Evolutionary conservation across 805 yeast species (phyloP), one percentile per base, ranked within the genome.

Genomic region (Saccharomycopsis sp.): DNA sequence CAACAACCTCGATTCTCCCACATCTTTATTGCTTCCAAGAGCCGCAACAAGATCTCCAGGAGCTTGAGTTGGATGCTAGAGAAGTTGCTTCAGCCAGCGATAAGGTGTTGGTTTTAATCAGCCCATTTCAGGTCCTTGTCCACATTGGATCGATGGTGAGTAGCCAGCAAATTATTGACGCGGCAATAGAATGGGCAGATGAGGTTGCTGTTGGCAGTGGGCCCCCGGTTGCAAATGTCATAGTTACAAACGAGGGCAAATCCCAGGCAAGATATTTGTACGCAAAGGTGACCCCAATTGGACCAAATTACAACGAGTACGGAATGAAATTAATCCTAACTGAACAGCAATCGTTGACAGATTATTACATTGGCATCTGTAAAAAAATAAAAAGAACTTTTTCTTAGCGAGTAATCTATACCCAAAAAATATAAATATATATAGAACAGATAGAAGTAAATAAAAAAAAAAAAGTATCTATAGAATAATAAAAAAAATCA

Each of bases 221-320:
- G 24, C 3, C 72, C 73, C 14, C 60, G 63, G 59, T 70, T 43
- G 74, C 74, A 4, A 55, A 74, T 40, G 70, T 67, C 51, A 67
- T 69, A 34, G 72, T 68, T 51, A 67, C 74, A 41, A 74, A 70
- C 51, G 75, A 68, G 53, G 72, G 73, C 31, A 73, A 72, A 3
- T 68, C 74, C 0, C 75, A 71, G 51, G 74, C 75, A 0, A 59
- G 75, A 51, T 71, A 70, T 51, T 56, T 71, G 29, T 66, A 68
- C 65, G 70, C 74, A 9, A 69, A 67, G 51, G 59, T 71, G 48
- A 70, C 69, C 52, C 74, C 75, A n/a, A 19, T 26, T 14, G 51
- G 43, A 23, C 27, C 14, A 26, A 38, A 45, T n/a, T 23, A 28
- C 14, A 33, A 37, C 21, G 17, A 28, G 8, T 36, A 38, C 32